phyloP scores from a whole-genome alignment of 2,329 filamentous ascomycete genomes.

The Dothideomycetes sp. region DNA sequence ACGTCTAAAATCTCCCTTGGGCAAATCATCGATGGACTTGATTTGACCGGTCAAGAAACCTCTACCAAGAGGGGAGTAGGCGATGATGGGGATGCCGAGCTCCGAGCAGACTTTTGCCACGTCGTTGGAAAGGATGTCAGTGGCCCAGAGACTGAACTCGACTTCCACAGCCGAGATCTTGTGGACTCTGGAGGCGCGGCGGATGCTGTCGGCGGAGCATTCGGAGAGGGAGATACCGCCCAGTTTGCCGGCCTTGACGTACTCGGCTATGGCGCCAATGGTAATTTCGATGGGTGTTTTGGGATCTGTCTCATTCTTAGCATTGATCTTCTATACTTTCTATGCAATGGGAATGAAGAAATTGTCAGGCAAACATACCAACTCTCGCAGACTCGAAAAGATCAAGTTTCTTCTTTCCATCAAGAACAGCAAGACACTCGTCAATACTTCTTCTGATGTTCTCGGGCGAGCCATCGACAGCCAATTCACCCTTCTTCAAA shows the following conservation, averaged over 20 bases:
- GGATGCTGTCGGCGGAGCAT: conserved; percentile 37
- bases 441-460: conserved; percentile 37
- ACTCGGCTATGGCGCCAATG: conserved; percentile 33
- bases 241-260: conserved; percentile 29
- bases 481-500: conserved; percentile 25
- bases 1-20: conserved; percentile 40
- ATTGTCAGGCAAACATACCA: too few species aligned
- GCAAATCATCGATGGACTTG: conserved; percentile 46
- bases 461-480: conserved; percentile 32
- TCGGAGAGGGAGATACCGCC: conserved; percentile 40
- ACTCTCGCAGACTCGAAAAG: conserved; percentile 40
- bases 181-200: conserved; percentile 42
- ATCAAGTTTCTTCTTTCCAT: conserved; percentile 40
- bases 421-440: conserved; percentile 36
- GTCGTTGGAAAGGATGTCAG: conserved; percentile 49
- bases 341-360: not conserved
- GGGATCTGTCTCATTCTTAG: conserved; percentile 24
- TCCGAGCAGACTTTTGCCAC: conserved; percentile 50
- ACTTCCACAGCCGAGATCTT: conserved; percentile 52
- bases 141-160: conserved; percentile 50
- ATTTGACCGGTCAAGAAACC: conserved; percentile 49
- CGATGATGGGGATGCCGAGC: conserved; percentile 58
- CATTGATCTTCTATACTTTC: conserved; percentile 14
- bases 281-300: conserved; percentile 38
- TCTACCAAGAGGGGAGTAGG: conserved; percentile 62